These are phyloP conservation scores for Carex arenaria DNA, from an alignment of 202 grass and related monocot species.

Conservation along the genomic window DNA sequence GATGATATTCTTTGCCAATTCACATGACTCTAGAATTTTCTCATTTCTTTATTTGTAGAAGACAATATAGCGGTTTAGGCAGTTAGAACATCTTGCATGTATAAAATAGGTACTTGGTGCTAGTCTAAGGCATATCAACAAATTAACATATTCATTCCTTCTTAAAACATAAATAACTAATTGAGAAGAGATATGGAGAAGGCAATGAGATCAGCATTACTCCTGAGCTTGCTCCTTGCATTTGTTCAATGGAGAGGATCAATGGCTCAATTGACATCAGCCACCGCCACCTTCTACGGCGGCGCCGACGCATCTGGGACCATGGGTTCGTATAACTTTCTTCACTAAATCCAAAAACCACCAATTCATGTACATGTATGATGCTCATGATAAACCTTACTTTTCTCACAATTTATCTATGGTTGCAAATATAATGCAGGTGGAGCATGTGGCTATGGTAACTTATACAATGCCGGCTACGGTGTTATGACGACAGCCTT, in stretches of 20 bases:
- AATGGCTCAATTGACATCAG: slow-evolving; percentile 34
- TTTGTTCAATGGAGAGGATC: slow-evolving; percentile 12
- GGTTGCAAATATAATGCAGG: slow-evolving; percentile 22
- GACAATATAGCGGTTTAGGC: neutral
- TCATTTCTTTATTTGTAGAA: slow-evolving; percentile 8
- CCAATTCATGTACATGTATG: neutral
- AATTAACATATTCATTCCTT: neutral
- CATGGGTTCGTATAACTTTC: slow-evolving; percentile 32
- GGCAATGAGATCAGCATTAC: neutral
- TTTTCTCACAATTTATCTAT: neutral
- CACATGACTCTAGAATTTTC: neutral
- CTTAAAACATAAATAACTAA: neutral
- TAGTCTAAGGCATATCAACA: slow-evolving; percentile 3
- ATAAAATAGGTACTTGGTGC: slow-evolving; percentile 1
- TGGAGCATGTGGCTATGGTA: slow-evolving; percentile 61
- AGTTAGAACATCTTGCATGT: slow-evolving; percentile 1
- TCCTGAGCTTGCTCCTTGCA: slow-evolving; percentile 8
- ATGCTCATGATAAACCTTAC: too few species aligned
- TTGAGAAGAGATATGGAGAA: slow-evolving; percentile 6
- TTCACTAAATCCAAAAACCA: neutral
- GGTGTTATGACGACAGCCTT: slow-evolving; percentile 48
- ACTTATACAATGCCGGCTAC: slow-evolving; percentile 54
- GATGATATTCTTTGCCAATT: neutral
- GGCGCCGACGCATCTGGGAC: slow-evolving; percentile 52
- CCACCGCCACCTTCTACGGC: slow-evolving; percentile 74